These are phyloP conservation scores for Plasmopara viticola DNA, from an alignment of 352 stramenopile species.

Conservation along the genomic window DNA sequence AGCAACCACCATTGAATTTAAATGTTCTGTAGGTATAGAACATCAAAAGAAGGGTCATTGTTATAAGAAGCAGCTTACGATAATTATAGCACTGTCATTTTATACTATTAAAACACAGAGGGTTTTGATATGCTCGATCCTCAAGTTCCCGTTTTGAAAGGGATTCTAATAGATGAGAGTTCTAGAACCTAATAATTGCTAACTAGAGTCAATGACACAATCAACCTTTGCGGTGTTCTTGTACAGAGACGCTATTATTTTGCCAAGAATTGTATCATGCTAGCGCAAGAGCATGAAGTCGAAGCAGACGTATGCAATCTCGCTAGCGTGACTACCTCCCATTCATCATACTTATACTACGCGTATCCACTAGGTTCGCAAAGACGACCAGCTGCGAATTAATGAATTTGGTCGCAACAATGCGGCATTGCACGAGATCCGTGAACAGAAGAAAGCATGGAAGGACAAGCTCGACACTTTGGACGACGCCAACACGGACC, in stretches of 20 bases:
- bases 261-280: conserved; percentile 34
- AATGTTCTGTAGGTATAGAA: too few relatives aligned
- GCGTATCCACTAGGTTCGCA: conserved; percentile 76
- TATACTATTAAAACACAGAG: too few relatives aligned
- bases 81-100: too few relatives aligned
- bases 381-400: conserved; percentile 95
- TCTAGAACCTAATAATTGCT: too few relatives aligned
- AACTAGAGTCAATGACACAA: too few relatives aligned
- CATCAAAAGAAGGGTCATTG: too few relatives aligned
- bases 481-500: conserved; percentile 95
- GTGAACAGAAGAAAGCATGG: conserved; percentile 84
- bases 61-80: too few relatives aligned
- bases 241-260: conserved; percentile 21
- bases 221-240: conserved; percentile 8
- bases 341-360: conserved; percentile 1
- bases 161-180: too few relatives aligned
- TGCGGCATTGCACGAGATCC: conserved; percentile 89
- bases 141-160: too few relatives aligned
- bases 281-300: conserved; percentile 77
- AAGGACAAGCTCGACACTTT: conserved; percentile 95
- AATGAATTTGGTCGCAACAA: conserved; percentile 98
- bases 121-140: too few relatives aligned
- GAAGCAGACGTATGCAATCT: conserved; percentile 62
- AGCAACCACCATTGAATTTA: too few relatives aligned
- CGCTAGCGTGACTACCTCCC: neutral